Evolutionary conservation across 495 filamentous ascomycete genomes (phyloP), one percentile per base, ranked within the genome.

Genomic region (Trichoderma erinaceum): DNA sequence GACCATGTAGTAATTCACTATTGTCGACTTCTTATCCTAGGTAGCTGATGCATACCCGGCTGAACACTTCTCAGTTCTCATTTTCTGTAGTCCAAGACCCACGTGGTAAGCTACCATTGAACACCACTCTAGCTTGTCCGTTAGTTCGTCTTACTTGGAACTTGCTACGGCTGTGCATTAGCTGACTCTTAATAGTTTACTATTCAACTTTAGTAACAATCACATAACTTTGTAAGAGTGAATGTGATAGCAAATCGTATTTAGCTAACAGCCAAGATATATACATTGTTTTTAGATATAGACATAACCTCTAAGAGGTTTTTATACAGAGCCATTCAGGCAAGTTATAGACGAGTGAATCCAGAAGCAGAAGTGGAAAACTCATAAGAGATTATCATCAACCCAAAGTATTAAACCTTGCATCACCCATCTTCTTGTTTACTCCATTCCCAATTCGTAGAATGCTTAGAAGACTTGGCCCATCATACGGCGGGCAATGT

Each of bases 401-500:
- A 8, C 10, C n/a, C 48, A 52, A 21, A 7, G n/a, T 23, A 10
- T 46, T 5, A 18, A 16, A 18, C 43, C 18, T 46, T 18, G 18
- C n/a, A 52, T 21, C 48, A 52, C 25, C n/a, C 21, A 6, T 18
- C 48, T 23, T 21, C n/a, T 23, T 25, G 18, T 10, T 21, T 52
- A 10, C 35, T 52, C 1, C 21, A 10, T n/a, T 52, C 18, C 48
- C 21, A 10, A n/a, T 52, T n/a, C 7, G 5, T 61, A 32, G 56
- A 61, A 13, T 12, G 23, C 23, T 61, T 61, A 61, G 25, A 61
- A 72, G 70, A 67, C 69, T 72, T 76, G 73, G 44, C 78, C 78
- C 32, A 71, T 70, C 64, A 82, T 71, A 67, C 78, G 72, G 69
- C 80, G 75, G 21, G 79, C 75, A 46, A 80, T 66, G 67, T 79